A percentile compares a stretch with the other conserved stretches of the same genome.
These are phyloP conservation scores for Penicillium corylophilum DNA, from an alignment of 2,329 filamentous ascomycete genomes.

Conservation along the genomic window DNA sequence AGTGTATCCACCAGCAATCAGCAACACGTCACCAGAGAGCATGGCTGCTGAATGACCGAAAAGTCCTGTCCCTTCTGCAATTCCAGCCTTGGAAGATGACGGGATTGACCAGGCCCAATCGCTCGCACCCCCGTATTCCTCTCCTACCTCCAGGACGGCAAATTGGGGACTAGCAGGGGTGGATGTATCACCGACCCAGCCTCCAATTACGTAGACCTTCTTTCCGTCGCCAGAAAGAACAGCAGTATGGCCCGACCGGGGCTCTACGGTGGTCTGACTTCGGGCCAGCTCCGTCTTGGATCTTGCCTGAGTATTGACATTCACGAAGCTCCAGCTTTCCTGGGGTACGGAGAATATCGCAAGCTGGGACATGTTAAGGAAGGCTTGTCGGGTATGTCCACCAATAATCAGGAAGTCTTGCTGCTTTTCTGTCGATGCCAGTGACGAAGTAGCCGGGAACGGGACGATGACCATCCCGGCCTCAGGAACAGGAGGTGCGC, in stretches of 20 bases:
- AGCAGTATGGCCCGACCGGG: slow-evolving; percentile 84
- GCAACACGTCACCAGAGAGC: slow-evolving; percentile 61
- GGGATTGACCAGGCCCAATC: slow-evolving; percentile 48
- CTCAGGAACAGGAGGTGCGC: slow-evolving; percentile 71
- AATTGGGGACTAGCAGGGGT: slow-evolving; percentile 80
- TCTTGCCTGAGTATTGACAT: slow-evolving; percentile 52
- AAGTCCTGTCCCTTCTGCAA: slow-evolving; percentile 49
- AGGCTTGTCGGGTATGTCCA: slow-evolving; percentile 78
- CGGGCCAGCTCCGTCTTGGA: slow-evolving; percentile 58
- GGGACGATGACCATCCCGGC: slow-evolving; percentile 84
- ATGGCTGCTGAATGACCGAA: slow-evolving; percentile 63
- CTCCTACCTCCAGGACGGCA: slow-evolving; percentile 71
- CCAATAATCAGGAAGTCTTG: slow-evolving; percentile 79
- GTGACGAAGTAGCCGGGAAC: slow-evolving; percentile 67
- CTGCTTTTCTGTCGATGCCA: slow-evolving; percentile 57
- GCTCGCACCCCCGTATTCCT: slow-evolving; percentile 61
- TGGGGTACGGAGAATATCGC: slow-evolving; percentile 85
- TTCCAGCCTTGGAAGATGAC: slow-evolving; percentile 35
- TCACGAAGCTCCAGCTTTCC: slow-evolving; percentile 79
- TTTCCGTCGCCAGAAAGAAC: slow-evolving; percentile 76
- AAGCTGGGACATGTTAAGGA: slow-evolving; percentile 91
- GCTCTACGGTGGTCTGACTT: slow-evolving; percentile 61
- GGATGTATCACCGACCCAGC: slow-evolving; percentile 82
- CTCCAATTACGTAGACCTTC: slow-evolving; percentile 76
- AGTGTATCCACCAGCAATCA: slow-evolving; percentile 59